phyloP scores from a whole-genome alignment of 208 protist species.

The Acanthamoeba triangularis region DNA sequence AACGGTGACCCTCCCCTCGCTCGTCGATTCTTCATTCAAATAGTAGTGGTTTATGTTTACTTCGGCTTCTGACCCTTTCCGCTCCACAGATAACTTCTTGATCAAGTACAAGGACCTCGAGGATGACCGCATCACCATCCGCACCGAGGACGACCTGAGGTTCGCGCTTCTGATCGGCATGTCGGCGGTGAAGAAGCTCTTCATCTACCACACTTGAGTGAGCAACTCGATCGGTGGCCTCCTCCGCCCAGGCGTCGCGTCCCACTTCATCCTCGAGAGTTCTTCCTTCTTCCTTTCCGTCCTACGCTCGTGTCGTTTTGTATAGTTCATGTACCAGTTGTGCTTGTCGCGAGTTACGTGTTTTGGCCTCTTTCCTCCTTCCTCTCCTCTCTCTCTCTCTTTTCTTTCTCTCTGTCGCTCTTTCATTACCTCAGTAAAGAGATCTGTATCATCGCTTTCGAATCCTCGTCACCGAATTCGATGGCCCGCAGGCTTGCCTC shows the following conservation, averaged over 20 bases:
- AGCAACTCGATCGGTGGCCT: neutral
- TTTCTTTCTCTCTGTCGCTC: neutral
- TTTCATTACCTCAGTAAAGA: neutral
- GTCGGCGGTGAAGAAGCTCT: conserved; percentile 68
- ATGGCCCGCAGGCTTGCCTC: conserved; percentile 2
- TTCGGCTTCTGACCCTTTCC: neutral
- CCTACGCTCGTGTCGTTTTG: too few species aligned
- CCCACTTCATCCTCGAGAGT: too few species aligned
- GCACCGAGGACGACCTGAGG: conserved; percentile 66
- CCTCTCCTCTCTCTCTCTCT: neutral
- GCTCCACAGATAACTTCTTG: conserved; percentile 27
- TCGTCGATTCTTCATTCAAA: neutral
- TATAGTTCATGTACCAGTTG: too few species aligned
- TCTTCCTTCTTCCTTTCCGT: too few species aligned
- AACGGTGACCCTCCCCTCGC: neutral
- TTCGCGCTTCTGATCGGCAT: conserved; percentile 70
- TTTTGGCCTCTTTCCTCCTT: neutral
- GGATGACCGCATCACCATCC: conserved; percentile 70
- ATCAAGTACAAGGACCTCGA: conserved; percentile 73
- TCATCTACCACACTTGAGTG: conserved; percentile 1
- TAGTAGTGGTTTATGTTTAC: neutral
- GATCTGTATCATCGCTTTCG: neutral
- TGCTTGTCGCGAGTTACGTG: too few species aligned
- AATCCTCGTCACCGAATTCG: neutral
- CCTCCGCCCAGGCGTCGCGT: neutral